Evolutionary conservation across 1,284 basidiomycete genomes (phyloP).

Genomic region (Porphyrellus sp.): DNA sequence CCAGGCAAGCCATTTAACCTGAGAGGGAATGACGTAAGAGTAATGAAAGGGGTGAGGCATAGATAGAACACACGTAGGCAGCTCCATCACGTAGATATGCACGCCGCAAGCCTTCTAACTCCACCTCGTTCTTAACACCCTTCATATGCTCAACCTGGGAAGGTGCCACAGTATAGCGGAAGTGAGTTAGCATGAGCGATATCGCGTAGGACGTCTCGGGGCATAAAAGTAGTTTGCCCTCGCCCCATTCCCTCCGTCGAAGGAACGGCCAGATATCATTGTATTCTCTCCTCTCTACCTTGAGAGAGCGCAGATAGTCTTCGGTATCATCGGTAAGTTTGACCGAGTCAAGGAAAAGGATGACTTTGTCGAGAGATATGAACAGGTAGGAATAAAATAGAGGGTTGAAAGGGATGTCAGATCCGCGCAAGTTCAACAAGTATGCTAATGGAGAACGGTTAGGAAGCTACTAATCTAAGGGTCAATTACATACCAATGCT

Average conservation of each 20-base stretch:
- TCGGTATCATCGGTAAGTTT: conserved; percentile 57
- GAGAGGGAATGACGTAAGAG: conserved; percentile 16
- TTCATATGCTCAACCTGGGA: conserved; percentile 77
- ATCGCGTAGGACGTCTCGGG: conserved; percentile 76
- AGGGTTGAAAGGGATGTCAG: conserved; percentile 85
- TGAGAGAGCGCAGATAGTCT: conserved; percentile 58
- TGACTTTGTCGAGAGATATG: conserved; percentile 56
- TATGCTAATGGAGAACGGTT: conserved; percentile 24
- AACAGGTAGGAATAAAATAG: conserved; percentile 85
- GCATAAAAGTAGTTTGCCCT: conserved; percentile 69
- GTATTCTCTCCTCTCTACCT: conserved; percentile 63
- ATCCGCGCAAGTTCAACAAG: conserved; percentile 55
- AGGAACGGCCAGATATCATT: conserved; percentile 83
- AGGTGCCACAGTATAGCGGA: conserved; percentile 67
- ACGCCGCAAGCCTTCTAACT: conserved; percentile 78
- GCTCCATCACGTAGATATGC: conserved; percentile 91
- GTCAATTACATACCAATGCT: conserved; percentile 52
- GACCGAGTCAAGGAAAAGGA: conserved; percentile 66
- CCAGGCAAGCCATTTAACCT: conserved; percentile 86
- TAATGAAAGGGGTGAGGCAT: conserved; percentile 2
- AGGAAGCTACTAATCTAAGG: neutral
- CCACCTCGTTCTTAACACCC: conserved; percentile 84
- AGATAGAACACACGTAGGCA: conserved; percentile 66
- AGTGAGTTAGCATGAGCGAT: conserved; percentile 74
- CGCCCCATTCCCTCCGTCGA: conserved; percentile 68